Evolutionary conservation across 352 stramenopile genomes (phyloP), one percentile per base, ranked within the genome.

Genomic region (Globisporangium solare): DNA sequence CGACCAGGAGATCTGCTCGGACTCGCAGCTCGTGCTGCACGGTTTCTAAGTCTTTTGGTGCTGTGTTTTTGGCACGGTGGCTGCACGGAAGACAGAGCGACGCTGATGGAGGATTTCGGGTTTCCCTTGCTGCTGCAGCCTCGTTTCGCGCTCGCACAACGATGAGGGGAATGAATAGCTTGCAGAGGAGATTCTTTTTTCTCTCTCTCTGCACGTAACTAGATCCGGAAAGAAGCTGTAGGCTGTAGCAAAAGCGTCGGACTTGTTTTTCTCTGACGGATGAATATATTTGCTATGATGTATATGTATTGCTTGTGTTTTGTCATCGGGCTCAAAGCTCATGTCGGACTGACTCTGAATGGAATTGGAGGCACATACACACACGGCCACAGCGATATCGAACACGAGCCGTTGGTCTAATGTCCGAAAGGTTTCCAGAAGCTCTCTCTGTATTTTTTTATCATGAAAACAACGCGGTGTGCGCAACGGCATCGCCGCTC

Each of bases 1-100:
- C 39, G 96, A 99, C 80, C 92, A 99, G 79, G 96, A 99, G 79
- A 99, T 99, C 73, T 99, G 95, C 76, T 88, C 89, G 67, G 94
- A 95, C 37, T 85, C 93, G 53, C 89, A 96, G 64, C 88, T 99
- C 72, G 94, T 99, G 59, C 73, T 99, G 54, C 96, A 99, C 78
- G 95, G 96, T 97, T 98, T 98, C 78, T 98, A 98, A 95, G 74
- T 52, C 27, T 11, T 35, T 35, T 35, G 27, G 2, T 37, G 40
- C 14, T 40, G n/a, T n/a, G n/a, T 12, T 43, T 43, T 43, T 43
- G 22, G 27, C 15, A 6, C 7, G 54, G 18, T n/a, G 21, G 45
- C 45, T 24, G 35, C 39, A 54, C 17, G 8, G 51, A 21, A 24
- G 18, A 18, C 20, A 40, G 24, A 27, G 13, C 17, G 35, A 27